A percentile compares a stretch with the other conserved stretches of the same genome.
Evolutionary conservation across 1,284 basidiomycete species (phyloP).

Genomic region (Cutaneotrichosporon spelunceum): DNA sequence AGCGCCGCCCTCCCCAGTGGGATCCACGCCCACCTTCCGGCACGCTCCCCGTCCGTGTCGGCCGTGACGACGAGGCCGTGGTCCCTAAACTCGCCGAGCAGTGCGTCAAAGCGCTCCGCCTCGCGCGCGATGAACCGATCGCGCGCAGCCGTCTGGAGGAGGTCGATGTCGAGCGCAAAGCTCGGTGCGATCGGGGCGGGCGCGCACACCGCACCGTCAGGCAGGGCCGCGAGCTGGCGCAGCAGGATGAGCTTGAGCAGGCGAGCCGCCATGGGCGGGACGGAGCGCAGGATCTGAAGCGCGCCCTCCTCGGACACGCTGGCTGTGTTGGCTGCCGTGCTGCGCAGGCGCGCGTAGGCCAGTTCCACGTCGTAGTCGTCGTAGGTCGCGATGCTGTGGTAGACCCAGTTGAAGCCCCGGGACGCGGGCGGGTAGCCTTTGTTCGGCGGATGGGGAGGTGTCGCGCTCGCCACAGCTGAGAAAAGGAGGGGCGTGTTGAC

Average conservation of each 20-base stretch:
- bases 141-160: conserved; percentile 43
- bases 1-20: conserved; percentile 66
- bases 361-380: conserved; percentile 75
- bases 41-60: conserved; percentile 45
- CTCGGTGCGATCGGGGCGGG: conserved; percentile 33
- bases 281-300: conserved; percentile 74
- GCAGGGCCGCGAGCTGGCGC: conserved; percentile 63
- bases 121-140: conserved; percentile 82
- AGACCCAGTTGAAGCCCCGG: conserved; percentile 74
- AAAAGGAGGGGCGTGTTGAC: conserved; percentile 74
- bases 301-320: conserved; percentile 75
- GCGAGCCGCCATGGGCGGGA: conserved; percentile 79
- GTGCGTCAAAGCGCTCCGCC: conserved; percentile 73
- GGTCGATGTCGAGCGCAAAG: conserved; percentile 48
- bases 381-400: conserved; percentile 83
- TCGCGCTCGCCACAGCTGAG: conserved; percentile 40
- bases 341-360: conserved; percentile 49
- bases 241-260: conserved; percentile 67
- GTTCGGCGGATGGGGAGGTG: conserved; percentile 28
- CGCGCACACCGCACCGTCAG: conserved; percentile 31
- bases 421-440: conserved; percentile 9
- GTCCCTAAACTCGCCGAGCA: conserved; percentile 83
- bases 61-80: conserved; percentile 70
- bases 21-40: conserved; percentile 66
- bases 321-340: conserved; percentile 39